phyloP scores from a whole-genome alignment of 352 stramenopile species.

The Elongisporangium undulatum region DNA sequence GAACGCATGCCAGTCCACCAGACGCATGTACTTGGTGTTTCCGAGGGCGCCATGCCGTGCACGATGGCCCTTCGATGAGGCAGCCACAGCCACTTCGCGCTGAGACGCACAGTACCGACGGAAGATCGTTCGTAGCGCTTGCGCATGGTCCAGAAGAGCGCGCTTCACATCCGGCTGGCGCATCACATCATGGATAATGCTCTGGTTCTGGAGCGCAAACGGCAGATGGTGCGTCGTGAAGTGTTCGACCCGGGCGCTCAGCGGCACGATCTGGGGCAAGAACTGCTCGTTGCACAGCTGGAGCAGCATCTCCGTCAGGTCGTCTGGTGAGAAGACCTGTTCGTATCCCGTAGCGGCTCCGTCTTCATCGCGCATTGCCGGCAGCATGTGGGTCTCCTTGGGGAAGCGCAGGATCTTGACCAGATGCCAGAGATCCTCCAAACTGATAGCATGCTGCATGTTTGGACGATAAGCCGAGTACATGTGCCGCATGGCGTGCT shows the following conservation, averaged over 20 bases:
- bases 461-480: slow-evolving; percentile 42
- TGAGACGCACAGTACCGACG: slow-evolving; percentile 71
- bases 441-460: slow-evolving; percentile 38
- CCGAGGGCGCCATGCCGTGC: slow-evolving; percentile 15
- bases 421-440: slow-evolving; percentile 69
- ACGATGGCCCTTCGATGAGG: slow-evolving; percentile 6
- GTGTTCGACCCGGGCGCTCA: slow-evolving; percentile 62
- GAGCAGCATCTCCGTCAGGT: slow-evolving; percentile 58
- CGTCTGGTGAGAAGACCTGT: slow-evolving; percentile 55
- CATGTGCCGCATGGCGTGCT: slow-evolving; percentile 44
- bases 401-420: slow-evolving; percentile 57
- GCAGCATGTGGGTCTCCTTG: slow-evolving; percentile 54
- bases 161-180: slow-evolving; percentile 50
- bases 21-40: slow-evolving; percentile 61
- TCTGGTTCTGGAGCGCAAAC: slow-evolving; percentile 43
- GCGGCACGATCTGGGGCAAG: slow-evolving; percentile 31
- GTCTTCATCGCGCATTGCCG: slow-evolving; percentile 52
- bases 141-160: slow-evolving; percentile 43
- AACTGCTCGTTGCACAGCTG: slow-evolving; percentile 82
- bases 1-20: slow-evolving; percentile 66
- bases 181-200: slow-evolving; percentile 50
- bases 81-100: slow-evolving; percentile 24
- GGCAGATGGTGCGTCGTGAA: slow-evolving; percentile 50
- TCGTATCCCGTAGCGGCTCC: slow-evolving; percentile 26
- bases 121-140: slow-evolving; percentile 64